Evolutionary conservation across 225 moss, liverwort and hornwort species (phyloP), one percentile per base, ranked within the genome.

Genomic region (Thuidium tamariscinum): DNA sequence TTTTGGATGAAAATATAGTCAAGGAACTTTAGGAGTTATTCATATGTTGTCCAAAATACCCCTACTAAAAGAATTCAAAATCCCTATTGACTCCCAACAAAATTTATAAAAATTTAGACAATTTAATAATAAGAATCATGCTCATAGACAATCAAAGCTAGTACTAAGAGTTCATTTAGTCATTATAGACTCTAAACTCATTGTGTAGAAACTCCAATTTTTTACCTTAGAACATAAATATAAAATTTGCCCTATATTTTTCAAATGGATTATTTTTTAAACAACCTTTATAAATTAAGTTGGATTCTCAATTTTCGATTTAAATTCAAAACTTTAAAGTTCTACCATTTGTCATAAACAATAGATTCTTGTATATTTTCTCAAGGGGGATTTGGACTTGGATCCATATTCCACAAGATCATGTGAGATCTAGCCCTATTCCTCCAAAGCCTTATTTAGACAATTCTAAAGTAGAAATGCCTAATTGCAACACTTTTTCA

Each of bases 11-110:
- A n/a, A n/a, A n/a, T n/a, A n/a, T n/a, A n/a, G n/a, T n/a, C n/a
- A n/a, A n/a, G 21, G 30, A 49, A 8, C 13, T 74, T 74, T 1
- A 13, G 4, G 34, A 51, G 13, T 51, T 74, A 5, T 34, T 51
- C 16, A 3, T 21, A 0, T 0, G 0, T 48, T 19, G 19, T 73
- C 0, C 0, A 21, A 34, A 34, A 51, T 8, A 34, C 0, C 0
- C 30, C 12, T 12, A 7, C 1, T 11, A 3, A 21, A 0, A 51
- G 12, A 34, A 20, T 20, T 21, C 7, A 5, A 51, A 2, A 51
- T 34, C 1, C 13, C 1, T 32, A 49, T 32, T 11, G 2, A 48
- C 2, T 48, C 2, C 72, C 30, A 72, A 48, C 1, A 72, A 51
- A 51, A 34, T 74, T 8, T 8, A 20, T 3, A 0, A 49, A 51